Evolutionary conservation across 73 alveolate species (phyloP), one percentile per base, ranked within the genome.

Genomic region (Paraurostyla sp.): DNA sequence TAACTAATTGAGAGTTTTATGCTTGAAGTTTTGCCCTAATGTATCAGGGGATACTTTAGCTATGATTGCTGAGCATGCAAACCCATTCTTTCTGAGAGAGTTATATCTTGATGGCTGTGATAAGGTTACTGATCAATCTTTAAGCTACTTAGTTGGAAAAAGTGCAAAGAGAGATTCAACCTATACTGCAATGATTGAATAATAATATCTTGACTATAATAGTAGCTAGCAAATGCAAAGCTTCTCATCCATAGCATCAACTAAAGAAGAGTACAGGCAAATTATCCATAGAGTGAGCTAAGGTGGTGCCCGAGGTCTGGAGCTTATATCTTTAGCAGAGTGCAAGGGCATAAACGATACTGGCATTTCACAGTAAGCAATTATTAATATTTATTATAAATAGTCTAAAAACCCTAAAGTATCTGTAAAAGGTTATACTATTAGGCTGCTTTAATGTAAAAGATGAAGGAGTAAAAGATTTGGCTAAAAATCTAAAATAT

Each of bases 91-190:
- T 50, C 50, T 92, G 29, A 82, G 59, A 49, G 94, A 87, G 58
- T 86, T 92, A 0, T 78, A 87, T 48, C 71, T 92, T 0, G 96
- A 92, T 65, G 96, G 96, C 4, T 92, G 96, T 46, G 96, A 92
- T 30, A 83, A 56, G 23, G 50, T 92, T 16, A 85, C 78, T 63
- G 96, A 92, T 81, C 22, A 20, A 4, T 92, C 96, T 29, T 42
- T 91, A 65, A 36, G 29, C n/a, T 27, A 20, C 29, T 32, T 78
- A 32, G 69, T 54, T n/a, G 52, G 68, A 25, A 78, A 54, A 54
- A 51, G 33, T n/a, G 22, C 9, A 16, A 9, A 15, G 32, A 16
- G 73, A 9, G 33, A 15, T 22, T 16, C 33, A 22, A 22, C 73
- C n/a, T 56, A 32, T 9, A 56, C 9, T 22, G 15, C n/a, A 13